A percentile compares a stretch with the other conserved stretches of the same genome.
phyloP scores from a whole-genome alignment of 2,329 filamentous ascomycete species.

The Fusarium agapanthi region DNA sequence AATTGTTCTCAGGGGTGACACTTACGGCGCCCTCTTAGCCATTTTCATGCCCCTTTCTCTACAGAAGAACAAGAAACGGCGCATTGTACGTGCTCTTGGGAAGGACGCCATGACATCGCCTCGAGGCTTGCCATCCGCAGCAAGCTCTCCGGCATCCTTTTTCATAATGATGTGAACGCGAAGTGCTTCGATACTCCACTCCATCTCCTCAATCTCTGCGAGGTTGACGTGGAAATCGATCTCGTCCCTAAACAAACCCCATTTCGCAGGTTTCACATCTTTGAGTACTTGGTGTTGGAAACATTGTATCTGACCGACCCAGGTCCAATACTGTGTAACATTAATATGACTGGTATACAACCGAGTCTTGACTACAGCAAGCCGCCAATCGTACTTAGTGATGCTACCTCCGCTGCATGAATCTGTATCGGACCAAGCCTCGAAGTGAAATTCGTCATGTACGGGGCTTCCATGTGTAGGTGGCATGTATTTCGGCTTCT shows the following conservation, averaged over 20 bases:
- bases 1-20: constrained; percentile 2
- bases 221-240: constrained; percentile 61
- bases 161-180: constrained; percentile 55
- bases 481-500: constrained; percentile 39
- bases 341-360: constrained; percentile 55
- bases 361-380: constrained; percentile 62
- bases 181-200: constrained; percentile 53
- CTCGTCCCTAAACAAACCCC: constrained; percentile 60
- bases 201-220: constrained; percentile 56
- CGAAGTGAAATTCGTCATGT: constrained; percentile 53
- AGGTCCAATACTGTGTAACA: constrained; percentile 67
- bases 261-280: constrained; percentile 53
- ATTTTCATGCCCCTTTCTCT: constrained; percentile 54
- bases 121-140: constrained; percentile 47
- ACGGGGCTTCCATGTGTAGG: constrained; percentile 12
- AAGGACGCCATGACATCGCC: constrained; percentile 62
- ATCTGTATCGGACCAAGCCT: constrained; percentile 62
- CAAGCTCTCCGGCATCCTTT: constrained; percentile 38
- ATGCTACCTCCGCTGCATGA: constrained; percentile 58
- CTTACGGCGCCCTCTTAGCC: constrained; percentile 53
- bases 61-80: constrained; percentile 60
- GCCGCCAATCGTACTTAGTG: constrained; percentile 58
- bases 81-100: constrained; percentile 61
- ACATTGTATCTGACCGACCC: constrained; percentile 49
- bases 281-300: constrained; percentile 65